Conservation (phyloP, 805 yeast genomes). For the Lipomyces oligophaga region DNA sequence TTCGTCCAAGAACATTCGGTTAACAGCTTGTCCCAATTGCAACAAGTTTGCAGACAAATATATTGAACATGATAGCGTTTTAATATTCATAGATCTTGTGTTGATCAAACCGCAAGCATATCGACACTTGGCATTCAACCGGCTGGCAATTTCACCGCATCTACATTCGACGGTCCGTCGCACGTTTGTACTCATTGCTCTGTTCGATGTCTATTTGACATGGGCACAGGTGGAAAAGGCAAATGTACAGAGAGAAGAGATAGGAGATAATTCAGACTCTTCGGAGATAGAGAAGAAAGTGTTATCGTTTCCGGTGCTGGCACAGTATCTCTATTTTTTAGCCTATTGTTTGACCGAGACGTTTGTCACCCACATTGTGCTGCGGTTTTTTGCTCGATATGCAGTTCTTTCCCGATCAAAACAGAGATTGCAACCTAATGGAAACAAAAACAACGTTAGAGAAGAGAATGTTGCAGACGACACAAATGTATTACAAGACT, state of each 20-base stretch:
- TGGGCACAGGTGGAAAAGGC: constrained; percentile 86
- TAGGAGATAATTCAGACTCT: neutral
- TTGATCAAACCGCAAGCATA: constrained; percentile 75
- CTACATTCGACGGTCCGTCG: constrained; percentile 39
- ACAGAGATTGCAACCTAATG: too few species aligned
- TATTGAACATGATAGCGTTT: constrained; percentile 81
- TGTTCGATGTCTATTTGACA: constrained; percentile 83
- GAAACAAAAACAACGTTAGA: too few species aligned
- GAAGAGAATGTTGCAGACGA: too few species aligned
- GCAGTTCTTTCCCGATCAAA: constrained; percentile 1
- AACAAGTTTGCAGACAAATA: constrained; percentile 79
- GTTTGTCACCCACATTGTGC: constrained; percentile 35
- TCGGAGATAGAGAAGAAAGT: constrained; percentile 19
- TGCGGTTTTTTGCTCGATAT: constrained; percentile 38
- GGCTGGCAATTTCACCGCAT: constrained; percentile 37
- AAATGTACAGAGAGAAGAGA: constrained; percentile 35
- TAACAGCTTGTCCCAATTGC: constrained; percentile 73
- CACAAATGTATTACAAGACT: neutral
- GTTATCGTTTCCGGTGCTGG: constrained; percentile 34
- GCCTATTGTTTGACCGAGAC: constrained; percentile 39
- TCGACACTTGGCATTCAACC: constrained; percentile 79
- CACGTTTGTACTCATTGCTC: constrained; percentile 56
- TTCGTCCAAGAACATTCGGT: constrained; percentile 71
- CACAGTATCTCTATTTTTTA: constrained; percentile 41
- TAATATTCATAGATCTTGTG: constrained; percentile 77